Evolutionary conservation across 129 eudicot species (phyloP), one percentile per base, ranked within the genome.

Genomic region (Oenanthe sinensis): DNA sequence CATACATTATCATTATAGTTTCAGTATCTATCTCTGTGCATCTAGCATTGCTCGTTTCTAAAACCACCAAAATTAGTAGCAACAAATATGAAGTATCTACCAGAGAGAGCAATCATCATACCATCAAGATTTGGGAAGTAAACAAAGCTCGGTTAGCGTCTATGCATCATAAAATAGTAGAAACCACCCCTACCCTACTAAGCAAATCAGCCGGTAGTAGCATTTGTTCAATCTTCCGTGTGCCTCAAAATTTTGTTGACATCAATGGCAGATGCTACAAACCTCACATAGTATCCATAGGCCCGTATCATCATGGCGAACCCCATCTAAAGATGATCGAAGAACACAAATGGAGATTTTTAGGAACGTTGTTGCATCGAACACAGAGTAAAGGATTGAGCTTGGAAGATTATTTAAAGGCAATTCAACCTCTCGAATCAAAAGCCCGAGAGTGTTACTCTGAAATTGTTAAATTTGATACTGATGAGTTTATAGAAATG

Each of bases 321-420:
- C 79, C 88, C 0, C 85, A 87, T 44, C 83, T 93, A 11, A 16
- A 78, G 37, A 89, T 91, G 98, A 93, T 93, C 78, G 81, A 93
- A 71, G 98, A 93, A 81, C 97, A 93, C 85, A 93, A 93, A 69
- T 93, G 97, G 93, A 82, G 92, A 43, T 91, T 89, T 75, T 77
- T 91, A 22, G 88, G 86, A 19, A 78, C 75, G 1, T 84, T 91
- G 40, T 40, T 93, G 8, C 71, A 69, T 24, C 85, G 98, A 37
- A 82, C 88, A 2, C 58, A 80, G 26, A 36, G 40, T 6, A 77
- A 82, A 33, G 92, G 91, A 24, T 16, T 87, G 8, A 20, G 20
- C 16, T 30, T 93, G 4, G 90, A 79, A 70, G 85, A 85, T 67
- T 84, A 70, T 30, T 75, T 91, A 55, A 73, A 67, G 47, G 87